Conservation (phyloP, 805 yeast species). For the Candida cerambycidarum region DNA sequence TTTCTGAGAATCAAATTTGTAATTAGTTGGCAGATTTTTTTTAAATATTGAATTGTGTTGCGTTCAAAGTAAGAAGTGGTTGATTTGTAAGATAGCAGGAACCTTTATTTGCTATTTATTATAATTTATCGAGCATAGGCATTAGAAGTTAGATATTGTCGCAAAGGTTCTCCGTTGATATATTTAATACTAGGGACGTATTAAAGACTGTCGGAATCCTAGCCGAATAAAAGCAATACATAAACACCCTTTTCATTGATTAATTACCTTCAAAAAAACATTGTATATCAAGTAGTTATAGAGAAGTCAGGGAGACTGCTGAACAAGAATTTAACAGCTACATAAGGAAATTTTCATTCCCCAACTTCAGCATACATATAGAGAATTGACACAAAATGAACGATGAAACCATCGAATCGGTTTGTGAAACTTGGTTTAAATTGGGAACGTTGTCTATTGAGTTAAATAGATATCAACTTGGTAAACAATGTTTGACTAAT, state of each 20-base stretch:
- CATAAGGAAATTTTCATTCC: too few relatives aligned
- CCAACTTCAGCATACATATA: not conserved
- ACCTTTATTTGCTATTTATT: not conserved
- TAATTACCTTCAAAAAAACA: too few relatives aligned
- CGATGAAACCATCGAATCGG: slow-evolving; percentile 5
- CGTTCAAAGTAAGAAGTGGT: not conserved
- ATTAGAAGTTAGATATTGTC: not conserved
- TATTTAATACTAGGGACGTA: not conserved
- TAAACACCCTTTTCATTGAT: too few relatives aligned
- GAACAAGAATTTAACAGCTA: too few relatives aligned
- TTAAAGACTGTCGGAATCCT: not conserved
- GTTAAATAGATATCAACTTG: slow-evolving; percentile 8
- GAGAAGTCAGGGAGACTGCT: too few relatives aligned
- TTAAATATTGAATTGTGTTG: slow-evolving; percentile 1
- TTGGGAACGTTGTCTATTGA: slow-evolving; percentile 10
- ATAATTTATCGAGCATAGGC: not conserved
- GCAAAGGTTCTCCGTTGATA: not conserved
- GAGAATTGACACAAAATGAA: not conserved
- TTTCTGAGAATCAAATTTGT: slow-evolving; percentile 4
- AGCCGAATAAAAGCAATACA: too few relatives aligned
- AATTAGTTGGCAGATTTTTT: slow-evolving; percentile 2
- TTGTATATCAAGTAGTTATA: too few relatives aligned
- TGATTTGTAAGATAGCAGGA: not conserved
- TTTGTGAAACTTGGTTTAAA: slow-evolving; percentile 11
- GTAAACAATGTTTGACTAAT: slow-evolving; percentile 13